Evolutionary conservation across 2,329 filamentous ascomycete species (phyloP), one percentile per base, ranked within the genome.

Genomic region (Onygena corvina): DNA sequence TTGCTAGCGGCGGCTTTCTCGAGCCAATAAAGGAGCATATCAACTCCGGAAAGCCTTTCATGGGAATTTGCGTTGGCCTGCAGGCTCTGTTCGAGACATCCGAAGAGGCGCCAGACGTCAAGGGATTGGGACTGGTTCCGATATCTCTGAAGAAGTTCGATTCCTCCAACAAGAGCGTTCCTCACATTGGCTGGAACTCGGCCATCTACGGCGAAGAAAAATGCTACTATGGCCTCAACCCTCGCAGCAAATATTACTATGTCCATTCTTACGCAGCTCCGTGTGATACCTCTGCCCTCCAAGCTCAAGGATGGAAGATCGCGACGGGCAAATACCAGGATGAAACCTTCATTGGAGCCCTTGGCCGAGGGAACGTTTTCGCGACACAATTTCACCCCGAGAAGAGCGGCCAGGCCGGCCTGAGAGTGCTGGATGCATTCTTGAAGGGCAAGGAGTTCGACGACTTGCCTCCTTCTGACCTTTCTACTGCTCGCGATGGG

Each of bases 171-270:
- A 96, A 96, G 70, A 82, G 88, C 31, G 93, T 98, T n/a, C 92
- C 92, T 33, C 93, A 98, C 69, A 98, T 98, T 65, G 92, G 92
- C 49, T 98, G 92, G 92, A 98, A 98, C 68, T 88, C 82, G 58
- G 92, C 93, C 38, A 47, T 47, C 27, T 47, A 36, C 21, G 14
- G 21, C 4, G 46, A 47, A 20, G 29, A 47, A 30, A 82, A 81
- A 59, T 67, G 54, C 59, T 76, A 96, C 51, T 95, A 90, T 65
- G 88, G 84, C 50, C 70, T 98, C 48, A 73, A 77, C 23, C 81
- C 86, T 0, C 75, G 76, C 48, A 94, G 86, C 62, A 98, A 96
- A 67, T 98, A 98, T 73, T 98, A 98, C 71, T 98, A 98, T 63
- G 90, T 98, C 50, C 92, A 98, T 73, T 89, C 87, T 1, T 98